Percentiles rank a stretch among this genome's conserved stretches.
These are phyloP conservation scores for Aspergillus ostianus DNA, from an alignment of 495 filamentous ascomycete species.

Conservation along the genomic window DNA sequence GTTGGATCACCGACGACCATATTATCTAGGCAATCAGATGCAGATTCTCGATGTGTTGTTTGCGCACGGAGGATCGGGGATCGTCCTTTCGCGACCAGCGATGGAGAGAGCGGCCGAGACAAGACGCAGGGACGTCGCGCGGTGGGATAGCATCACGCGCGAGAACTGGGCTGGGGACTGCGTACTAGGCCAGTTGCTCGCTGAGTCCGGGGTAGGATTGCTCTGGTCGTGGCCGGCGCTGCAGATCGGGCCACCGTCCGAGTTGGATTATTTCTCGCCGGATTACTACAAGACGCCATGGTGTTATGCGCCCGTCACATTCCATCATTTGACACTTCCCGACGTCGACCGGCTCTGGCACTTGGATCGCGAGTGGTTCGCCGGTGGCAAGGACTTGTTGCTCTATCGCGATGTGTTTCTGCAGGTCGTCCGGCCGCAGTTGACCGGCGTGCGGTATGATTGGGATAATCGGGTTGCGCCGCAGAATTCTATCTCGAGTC, in stretches of 20 bases:
- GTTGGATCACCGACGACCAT: constrained; percentile 44
- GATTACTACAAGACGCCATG: constrained; percentile 4
- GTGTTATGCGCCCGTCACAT: constrained; percentile 3
- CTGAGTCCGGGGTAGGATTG: not conserved
- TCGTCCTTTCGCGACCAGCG: constrained; percentile 47
- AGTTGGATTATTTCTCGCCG: not conserved
- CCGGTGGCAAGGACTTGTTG: not conserved
- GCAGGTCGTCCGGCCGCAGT: not conserved
- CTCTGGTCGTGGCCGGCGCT: constrained; percentile 3
- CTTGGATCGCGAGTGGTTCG: constrained; percentile 1
- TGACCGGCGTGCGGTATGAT: not conserved
- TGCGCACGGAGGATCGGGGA: constrained; percentile 67
- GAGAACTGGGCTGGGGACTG: constrained; percentile 1
- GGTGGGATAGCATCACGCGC: not conserved
- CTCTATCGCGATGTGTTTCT: not conserved
- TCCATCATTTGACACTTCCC: not conserved
- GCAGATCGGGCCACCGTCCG: not conserved
- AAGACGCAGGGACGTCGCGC: not conserved
- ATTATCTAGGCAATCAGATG: constrained; percentile 58
- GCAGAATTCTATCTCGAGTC: not conserved
- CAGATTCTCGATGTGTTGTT: constrained; percentile 46
- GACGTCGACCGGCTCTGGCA: not conserved
- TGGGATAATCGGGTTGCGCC: constrained; percentile 1
- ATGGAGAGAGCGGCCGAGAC: constrained; percentile 24
- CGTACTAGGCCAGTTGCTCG: not conserved